These are phyloP conservation scores for Wickerhamiella galacta DNA, from an alignment of 805 yeast species.

Conservation along the genomic window DNA sequence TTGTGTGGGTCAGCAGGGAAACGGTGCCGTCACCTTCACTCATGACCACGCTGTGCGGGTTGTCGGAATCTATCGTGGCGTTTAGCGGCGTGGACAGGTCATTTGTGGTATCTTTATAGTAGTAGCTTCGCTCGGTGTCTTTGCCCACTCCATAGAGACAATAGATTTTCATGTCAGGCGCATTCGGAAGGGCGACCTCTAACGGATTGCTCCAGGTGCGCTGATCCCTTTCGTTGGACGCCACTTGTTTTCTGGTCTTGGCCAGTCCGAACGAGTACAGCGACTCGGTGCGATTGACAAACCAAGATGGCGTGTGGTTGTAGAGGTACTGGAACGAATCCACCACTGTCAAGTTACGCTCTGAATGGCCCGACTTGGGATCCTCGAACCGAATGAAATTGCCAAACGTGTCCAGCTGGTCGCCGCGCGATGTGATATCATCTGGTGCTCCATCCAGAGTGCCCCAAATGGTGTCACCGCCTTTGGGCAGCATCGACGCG, in stretches of 20 bases:
- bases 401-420: conserved; percentile 41
- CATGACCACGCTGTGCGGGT: conserved; percentile 49
- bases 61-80: conserved; percentile 53
- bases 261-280: conserved; percentile 75
- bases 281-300: conserved; percentile 39
- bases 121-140: conserved; percentile 87
- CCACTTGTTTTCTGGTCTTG: conserved; percentile 38
- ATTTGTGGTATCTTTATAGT: conserved; percentile 54
- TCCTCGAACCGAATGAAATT: conserved; percentile 52
- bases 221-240: conserved; percentile 48
- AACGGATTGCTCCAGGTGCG: conserved; percentile 88
- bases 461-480: conserved; percentile 88
- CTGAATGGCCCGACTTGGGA: conserved; percentile 27
- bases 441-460: conserved; percentile 49
- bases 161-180: conserved; percentile 77
- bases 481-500: conserved; percentile 92
- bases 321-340: conserved; percentile 53
- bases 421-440: conserved; percentile 27
- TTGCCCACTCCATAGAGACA: conserved; percentile 95
- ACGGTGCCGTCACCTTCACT: conserved; percentile 97
- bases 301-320: conserved; percentile 63
- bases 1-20: conserved; percentile 67
- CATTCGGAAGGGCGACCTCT: conserved; percentile 80
- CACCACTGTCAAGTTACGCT: conserved; percentile 41
- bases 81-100: conserved; percentile 37